Conservation (phyloP, 2,329 filamentous ascomycete species). For the Claviceps sp. region DNA sequence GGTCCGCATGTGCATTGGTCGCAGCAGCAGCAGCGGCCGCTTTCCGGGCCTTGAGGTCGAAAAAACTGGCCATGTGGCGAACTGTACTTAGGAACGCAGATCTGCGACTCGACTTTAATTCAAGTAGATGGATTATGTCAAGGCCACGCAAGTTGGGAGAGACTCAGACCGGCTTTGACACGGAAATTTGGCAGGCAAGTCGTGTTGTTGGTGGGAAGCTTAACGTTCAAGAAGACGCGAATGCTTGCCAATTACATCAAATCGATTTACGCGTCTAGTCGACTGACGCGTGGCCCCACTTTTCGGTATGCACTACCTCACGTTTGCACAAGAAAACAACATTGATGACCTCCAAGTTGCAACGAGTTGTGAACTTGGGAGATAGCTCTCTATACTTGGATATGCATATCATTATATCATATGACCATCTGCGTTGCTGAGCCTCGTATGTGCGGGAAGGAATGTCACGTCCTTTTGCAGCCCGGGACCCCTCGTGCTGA, state of each 20-base stretch:
- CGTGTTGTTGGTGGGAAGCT: too few species aligned
- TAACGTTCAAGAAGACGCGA: too few species aligned
- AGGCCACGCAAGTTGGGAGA: not conserved
- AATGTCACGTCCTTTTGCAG: too few species aligned
- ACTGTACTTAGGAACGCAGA: not conserved
- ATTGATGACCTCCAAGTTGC: not conserved
- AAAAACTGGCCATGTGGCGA: constrained; percentile 68
- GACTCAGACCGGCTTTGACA: not conserved
- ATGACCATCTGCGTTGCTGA: too few species aligned
- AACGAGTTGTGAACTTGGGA: not conserved
- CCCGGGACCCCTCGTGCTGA: too few species aligned
- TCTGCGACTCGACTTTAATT: not conserved
- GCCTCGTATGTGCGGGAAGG: too few species aligned
- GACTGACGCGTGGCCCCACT: not conserved
- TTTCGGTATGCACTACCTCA: not conserved
- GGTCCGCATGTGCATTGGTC: constrained; percentile 44
- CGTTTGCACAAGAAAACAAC: too few species aligned
- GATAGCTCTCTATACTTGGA: too few species aligned
- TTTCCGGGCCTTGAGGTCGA: constrained; percentile 86
- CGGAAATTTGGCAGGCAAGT: too few species aligned
- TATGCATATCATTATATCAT: too few species aligned
- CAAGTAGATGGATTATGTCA: not conserved
- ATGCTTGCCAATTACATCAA: not conserved
- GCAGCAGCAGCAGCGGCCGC: constrained; percentile 62
- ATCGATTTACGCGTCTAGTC: not conserved